These are phyloP conservation scores for Hevea brasiliensis DNA, from an alignment of 345 rosid species.

Conservation along the genomic window DNA sequence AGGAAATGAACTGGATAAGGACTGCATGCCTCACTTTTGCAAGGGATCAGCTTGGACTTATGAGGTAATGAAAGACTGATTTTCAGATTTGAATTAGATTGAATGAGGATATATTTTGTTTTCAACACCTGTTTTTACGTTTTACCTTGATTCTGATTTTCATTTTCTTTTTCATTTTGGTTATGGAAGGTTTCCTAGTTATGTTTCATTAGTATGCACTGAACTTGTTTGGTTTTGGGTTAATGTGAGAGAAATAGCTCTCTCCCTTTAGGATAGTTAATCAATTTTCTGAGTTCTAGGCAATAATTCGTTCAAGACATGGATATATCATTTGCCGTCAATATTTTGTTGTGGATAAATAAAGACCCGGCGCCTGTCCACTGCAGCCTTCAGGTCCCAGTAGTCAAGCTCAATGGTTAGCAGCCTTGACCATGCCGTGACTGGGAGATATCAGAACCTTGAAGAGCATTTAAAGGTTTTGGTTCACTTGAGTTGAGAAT, in stretches of 20 bases:
- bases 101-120: neutral
- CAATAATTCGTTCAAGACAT: neutral
- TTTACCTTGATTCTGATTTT: neutral
- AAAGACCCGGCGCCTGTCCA: too few relatives aligned
- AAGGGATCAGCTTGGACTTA: slow-evolving; percentile 57
- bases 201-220: neutral
- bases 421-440: neutral
- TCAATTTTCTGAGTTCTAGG: neutral
- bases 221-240: slow-evolving; percentile 19
- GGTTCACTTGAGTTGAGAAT: too few relatives aligned
- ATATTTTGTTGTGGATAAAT: too few relatives aligned
- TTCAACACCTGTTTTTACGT: neutral
- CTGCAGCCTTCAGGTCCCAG: too few relatives aligned
- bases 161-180: too few relatives aligned
- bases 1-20: slow-evolving; percentile 58
- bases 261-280: neutral
- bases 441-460: too few relatives aligned
- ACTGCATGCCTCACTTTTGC: slow-evolving; percentile 83
- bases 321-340: neutral
- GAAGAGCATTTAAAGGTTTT: too few relatives aligned
- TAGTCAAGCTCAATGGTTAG: neutral
- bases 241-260: neutral
- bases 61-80: slow-evolving; percentile 48
- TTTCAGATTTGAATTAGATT: neutral
- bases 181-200: neutral